Evolutionary conservation across 2,329 filamentous ascomycete genomes (phyloP), one percentile per base, ranked within the genome.

Genomic region (Nannizziopsis barbatae): DNA sequence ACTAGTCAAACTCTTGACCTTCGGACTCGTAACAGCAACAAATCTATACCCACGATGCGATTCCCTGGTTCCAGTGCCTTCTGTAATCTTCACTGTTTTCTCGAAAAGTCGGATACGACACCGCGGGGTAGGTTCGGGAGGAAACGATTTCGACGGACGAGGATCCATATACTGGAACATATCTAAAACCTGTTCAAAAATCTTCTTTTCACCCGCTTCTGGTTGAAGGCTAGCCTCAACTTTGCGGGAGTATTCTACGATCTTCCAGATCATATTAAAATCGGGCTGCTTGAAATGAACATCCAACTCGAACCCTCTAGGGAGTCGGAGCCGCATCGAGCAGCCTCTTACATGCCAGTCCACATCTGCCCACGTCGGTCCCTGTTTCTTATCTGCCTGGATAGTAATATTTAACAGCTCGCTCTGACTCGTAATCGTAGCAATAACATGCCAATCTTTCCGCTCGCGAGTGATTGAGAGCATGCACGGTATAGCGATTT

Each of bases 101-200:
- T 93, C 86, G 58, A 90, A 94, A 2, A 95, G 62, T 6, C 80
- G 77, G 22, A 92, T 67, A 36, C 83, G 81, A 62, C 86, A 93
- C 37, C 78, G 74, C 33, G 77, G 72, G 4, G 88, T 74, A 5
- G 83, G 74, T 18, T 93, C 87, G 41, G 80, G 75, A 4, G 87
- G 86, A 61, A 95, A 95, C 1, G 77, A 74, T 50, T 80, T 75
- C 11, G 83, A 84, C 74, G n/a, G 79, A 71, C 56, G 79, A 17
- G 81, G 74, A 59, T 93, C 86, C 59, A 87, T 82, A 61, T 90
- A 92, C 58, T 90, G 85, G 55, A 93, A 86, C 20, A 81, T 77
- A 39, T 79, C 78, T 7, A 95, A 69, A 1, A 77, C 80, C 6
- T 78, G 75, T 57, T 82, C 79, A 61, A 86, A 87, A 1, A 84